Conservation (phyloP, 2,329 filamentous ascomycete species). For the Fusarium multiceps region DNA sequence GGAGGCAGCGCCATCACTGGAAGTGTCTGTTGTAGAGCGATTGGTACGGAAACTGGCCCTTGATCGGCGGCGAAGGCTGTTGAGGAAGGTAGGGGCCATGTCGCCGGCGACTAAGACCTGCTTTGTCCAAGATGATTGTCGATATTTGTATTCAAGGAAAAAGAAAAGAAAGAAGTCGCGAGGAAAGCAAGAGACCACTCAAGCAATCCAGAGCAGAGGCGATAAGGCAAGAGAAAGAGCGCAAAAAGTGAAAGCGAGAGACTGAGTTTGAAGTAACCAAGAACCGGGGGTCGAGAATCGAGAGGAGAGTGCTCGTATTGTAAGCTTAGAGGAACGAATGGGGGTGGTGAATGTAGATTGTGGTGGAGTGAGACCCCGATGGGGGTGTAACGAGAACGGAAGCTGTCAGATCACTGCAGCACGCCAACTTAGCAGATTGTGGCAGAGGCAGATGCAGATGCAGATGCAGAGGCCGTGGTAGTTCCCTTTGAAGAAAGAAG, state of each 20-base stretch:
- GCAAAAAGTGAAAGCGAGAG: constrained; percentile 8
- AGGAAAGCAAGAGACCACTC: constrained; percentile 11
- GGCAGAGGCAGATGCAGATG: constrained; percentile 8
- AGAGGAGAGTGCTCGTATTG: constrained; percentile 36
- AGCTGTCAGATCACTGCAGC: constrained; percentile 9
- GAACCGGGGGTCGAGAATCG: constrained; percentile 9
- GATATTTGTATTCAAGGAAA: constrained; percentile 13
- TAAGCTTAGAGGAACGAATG: constrained; percentile 25
- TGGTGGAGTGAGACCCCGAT: constrained; percentile 34
- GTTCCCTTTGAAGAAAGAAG: constrained; percentile 13
- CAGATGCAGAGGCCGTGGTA: constrained; percentile 6
- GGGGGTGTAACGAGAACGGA: constrained; percentile 28
- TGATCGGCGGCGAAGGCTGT: constrained; percentile 79
- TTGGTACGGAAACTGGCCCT: constrained; percentile 77
- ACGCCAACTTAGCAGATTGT: background rate
- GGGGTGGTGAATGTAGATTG: constrained; percentile 28
- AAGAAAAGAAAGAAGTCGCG: constrained; percentile 7
- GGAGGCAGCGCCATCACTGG: constrained; percentile 67
- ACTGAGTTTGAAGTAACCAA: constrained; percentile 28
- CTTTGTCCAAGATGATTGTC: constrained; percentile 17
- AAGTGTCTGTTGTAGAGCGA: constrained; percentile 67
- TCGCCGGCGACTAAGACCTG: constrained; percentile 39
- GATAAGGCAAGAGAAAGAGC: background rate
- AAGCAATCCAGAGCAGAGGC: constrained; percentile 3
- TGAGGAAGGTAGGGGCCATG: constrained; percentile 74